Evolutionary conservation across 257 asterid species (phyloP).

Genomic region (Apocynum venetum): DNA sequence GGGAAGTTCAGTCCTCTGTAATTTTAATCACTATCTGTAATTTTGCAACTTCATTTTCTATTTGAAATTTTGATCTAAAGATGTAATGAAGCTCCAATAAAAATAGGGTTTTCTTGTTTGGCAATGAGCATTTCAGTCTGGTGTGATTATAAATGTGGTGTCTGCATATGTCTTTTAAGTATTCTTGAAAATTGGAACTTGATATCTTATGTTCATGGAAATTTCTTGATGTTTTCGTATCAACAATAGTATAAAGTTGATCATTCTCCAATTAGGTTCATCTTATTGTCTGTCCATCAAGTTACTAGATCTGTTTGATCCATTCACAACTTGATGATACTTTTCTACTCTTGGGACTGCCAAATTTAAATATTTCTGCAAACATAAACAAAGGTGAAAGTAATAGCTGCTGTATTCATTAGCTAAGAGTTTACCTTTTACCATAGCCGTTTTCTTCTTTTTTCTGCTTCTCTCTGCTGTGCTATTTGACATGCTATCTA

Average conservation of each 20-base stretch:
- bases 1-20: neutral
- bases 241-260: neutral
- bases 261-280: neutral
- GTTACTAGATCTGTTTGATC: neutral
- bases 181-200: neutral
- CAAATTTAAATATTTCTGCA: neutral
- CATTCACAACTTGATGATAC: neutral
- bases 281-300: neutral
- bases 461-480: too few relatives aligned
- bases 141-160: neutral
- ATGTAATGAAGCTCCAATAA: neutral
- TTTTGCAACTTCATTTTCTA: neutral
- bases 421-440: too few relatives aligned
- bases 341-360: too few relatives aligned
- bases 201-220: neutral
- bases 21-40: too few relatives aligned
- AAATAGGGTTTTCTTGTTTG: neutral
- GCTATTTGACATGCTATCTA: neutral
- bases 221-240: neutral
- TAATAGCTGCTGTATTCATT: neutral
- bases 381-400: neutral
- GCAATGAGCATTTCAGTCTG: neutral
- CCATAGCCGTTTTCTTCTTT: neutral
- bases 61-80: neutral
- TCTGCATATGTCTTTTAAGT: neutral